phyloP scores from a whole-genome alignment of 2,329 filamentous ascomycete species.

The Aspergillus ochraceus region DNA sequence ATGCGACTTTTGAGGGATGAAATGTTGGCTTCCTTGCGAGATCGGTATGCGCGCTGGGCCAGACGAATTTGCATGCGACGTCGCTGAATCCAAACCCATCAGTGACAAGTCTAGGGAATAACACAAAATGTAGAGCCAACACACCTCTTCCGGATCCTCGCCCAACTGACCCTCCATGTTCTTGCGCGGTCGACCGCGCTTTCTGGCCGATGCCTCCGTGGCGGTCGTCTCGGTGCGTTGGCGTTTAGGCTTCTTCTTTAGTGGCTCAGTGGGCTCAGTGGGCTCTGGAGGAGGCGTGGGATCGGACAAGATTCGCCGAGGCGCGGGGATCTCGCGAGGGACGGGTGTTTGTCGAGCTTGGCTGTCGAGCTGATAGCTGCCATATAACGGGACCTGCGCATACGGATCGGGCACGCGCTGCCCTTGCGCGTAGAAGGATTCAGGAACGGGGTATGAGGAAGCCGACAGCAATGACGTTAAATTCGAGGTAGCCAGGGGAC shows the following conservation, averaged over 20 bases:
- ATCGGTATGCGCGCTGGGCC: conserved; percentile 28
- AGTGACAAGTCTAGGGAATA: not conserved
- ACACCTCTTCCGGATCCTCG: conserved; percentile 21
- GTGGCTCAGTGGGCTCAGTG: not conserved
- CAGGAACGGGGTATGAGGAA: conserved; percentile 20
- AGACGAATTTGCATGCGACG: conserved; percentile 27
- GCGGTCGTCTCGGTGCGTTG: not conserved
- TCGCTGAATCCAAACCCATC: conserved; percentile 11
- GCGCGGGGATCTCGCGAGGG: not conserved
- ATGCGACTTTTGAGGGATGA: conserved; percentile 21
- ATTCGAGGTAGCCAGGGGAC: conserved; percentile 8
- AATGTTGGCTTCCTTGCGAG: conserved; percentile 24
- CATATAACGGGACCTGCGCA: not conserved
- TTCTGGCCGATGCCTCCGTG: conserved; percentile 7
- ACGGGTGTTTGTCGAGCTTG: not conserved
- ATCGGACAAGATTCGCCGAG: not conserved
- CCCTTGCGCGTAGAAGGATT: not conserved
- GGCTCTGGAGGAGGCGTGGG: not conserved
- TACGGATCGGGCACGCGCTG: not conserved
- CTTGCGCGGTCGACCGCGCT: conserved; percentile 23
- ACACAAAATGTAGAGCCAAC: not conserved
- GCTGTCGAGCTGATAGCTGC: conserved; percentile 3
- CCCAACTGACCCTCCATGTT: conserved; percentile 7
- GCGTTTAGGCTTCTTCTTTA: conserved; percentile 1
- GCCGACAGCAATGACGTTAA: conserved; percentile 19